phyloP scores from a whole-genome alignment of 495 filamentous ascomycete genomes.

The Penicillium ucsense region DNA sequence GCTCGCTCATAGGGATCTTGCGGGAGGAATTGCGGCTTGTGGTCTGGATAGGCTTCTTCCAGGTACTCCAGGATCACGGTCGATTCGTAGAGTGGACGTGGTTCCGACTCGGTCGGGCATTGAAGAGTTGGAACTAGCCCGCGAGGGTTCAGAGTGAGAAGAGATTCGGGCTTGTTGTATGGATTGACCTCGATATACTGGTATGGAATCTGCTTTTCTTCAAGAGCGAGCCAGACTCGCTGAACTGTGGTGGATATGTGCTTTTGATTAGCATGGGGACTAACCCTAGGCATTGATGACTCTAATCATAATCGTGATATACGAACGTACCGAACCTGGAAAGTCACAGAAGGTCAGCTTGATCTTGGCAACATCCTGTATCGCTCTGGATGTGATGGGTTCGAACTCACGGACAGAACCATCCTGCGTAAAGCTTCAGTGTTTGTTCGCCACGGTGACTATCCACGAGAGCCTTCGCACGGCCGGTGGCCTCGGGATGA shows the following conservation, averaged over 20 bases:
- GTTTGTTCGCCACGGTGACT: slow-evolving; percentile 38
- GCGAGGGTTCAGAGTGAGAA: slow-evolving; percentile 57
- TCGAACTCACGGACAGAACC: slow-evolving; percentile 45
- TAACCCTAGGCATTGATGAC: background rate
- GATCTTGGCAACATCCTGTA: background rate
- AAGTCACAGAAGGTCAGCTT: slow-evolving; percentile 2
- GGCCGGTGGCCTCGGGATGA: slow-evolving; percentile 43
- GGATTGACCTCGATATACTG: slow-evolving; percentile 68
- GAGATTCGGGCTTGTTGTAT: slow-evolving; percentile 54
- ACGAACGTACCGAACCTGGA: slow-evolving; percentile 19
- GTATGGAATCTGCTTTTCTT: slow-evolving; percentile 62
- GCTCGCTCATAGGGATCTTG: slow-evolving; percentile 48
- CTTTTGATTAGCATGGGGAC: background rate
- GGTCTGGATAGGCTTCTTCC: slow-evolving; percentile 51
- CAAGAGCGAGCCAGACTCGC: slow-evolving; percentile 55
- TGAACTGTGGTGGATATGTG: slow-evolving; percentile 32
- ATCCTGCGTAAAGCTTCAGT: slow-evolving; percentile 55
- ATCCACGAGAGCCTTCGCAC: slow-evolving; percentile 38
- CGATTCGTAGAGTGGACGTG: slow-evolving; percentile 53
- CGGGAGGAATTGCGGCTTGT: slow-evolving; percentile 41
- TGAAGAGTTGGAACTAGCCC: slow-evolving; percentile 59
- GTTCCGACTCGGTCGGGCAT: slow-evolving; percentile 15
- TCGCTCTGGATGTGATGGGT: background rate
- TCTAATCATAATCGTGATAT: background rate
- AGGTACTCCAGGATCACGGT: slow-evolving; percentile 60